Evolutionary conservation across 202 grass and related monocot species (phyloP).

Genomic region (Dendrocalamus latiflorus): DNA sequence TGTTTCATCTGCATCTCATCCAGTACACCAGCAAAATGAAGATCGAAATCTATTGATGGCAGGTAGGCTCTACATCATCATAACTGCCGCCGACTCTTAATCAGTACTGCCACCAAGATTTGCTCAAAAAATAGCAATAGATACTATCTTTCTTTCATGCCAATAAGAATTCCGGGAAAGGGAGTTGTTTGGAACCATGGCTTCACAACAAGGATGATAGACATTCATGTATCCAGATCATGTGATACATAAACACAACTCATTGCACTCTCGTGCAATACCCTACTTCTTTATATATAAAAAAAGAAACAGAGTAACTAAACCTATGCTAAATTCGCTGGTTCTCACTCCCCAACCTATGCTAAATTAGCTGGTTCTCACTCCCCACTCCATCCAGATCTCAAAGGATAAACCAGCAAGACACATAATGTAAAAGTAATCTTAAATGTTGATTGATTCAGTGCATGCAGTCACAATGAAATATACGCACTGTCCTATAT

Average conservation of each 20-base stretch:
- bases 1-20: background rate
- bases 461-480: background rate
- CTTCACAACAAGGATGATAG: background rate
- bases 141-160: background rate
- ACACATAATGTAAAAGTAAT: too few species aligned
- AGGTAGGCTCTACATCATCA: background rate
- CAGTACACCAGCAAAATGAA: background rate
- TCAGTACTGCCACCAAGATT: background rate
- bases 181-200: background rate
- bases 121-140: background rate
- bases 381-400: background rate
- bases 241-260: background rate
- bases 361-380: background rate
- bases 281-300: background rate
- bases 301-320: background rate
- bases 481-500: background rate
- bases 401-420: too few species aligned
- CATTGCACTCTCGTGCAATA: background rate
- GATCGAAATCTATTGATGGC: background rate
- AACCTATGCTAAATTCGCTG: conserved; percentile 1
- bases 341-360: background rate
- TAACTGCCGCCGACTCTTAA: background rate
- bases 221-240: background rate
- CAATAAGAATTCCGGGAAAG: background rate
- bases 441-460: too few species aligned